Evolutionary conservation across 306 rosid genomes (phyloP).

Genomic region (Benincasa hispida): DNA sequence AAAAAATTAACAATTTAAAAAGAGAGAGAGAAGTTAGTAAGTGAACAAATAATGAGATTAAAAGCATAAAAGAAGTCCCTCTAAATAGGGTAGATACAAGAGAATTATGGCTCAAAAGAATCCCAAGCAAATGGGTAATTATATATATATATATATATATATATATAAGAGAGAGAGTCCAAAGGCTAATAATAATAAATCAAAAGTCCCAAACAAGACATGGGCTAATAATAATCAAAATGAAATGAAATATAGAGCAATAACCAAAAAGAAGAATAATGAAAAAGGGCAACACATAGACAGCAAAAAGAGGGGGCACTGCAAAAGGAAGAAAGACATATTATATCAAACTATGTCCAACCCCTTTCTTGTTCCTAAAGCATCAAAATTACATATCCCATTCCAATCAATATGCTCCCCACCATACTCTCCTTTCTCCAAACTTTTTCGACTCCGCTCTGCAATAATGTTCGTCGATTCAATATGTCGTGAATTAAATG

Average conservation of each 20-base stretch:
- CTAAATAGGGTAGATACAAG: not conserved
- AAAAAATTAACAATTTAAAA: not conserved
- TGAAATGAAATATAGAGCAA: not conserved
- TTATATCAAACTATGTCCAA: not conserved
- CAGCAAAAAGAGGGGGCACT: not conserved
- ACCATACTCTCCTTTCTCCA: constrained; percentile 42
- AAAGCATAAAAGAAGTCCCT: not conserved
- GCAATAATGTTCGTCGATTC: constrained; percentile 1
- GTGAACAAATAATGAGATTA: not conserved
- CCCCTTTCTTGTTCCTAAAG: not conserved
- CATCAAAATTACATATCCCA: constrained; percentile 39
- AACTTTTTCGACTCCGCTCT: constrained; percentile 75
- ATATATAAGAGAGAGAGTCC: not conserved
- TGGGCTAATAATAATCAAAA: constrained; percentile 1
- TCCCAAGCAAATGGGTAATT: not conserved
- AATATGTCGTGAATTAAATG: not conserved
- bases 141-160: not conserved
- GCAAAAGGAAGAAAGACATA: not conserved
- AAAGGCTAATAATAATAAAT: not conserved
- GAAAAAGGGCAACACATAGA: not conserved
- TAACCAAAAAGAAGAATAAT: not conserved
- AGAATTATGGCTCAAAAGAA: constrained; percentile 4
- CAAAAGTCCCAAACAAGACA: constrained; percentile 4
- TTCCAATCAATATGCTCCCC: constrained; percentile 44
- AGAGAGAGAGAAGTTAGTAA: not conserved